These are phyloP conservation scores for Chloranthus sessilifolius DNA, from an alignment of 164 flowering plant genomes.

Conservation along the genomic window DNA sequence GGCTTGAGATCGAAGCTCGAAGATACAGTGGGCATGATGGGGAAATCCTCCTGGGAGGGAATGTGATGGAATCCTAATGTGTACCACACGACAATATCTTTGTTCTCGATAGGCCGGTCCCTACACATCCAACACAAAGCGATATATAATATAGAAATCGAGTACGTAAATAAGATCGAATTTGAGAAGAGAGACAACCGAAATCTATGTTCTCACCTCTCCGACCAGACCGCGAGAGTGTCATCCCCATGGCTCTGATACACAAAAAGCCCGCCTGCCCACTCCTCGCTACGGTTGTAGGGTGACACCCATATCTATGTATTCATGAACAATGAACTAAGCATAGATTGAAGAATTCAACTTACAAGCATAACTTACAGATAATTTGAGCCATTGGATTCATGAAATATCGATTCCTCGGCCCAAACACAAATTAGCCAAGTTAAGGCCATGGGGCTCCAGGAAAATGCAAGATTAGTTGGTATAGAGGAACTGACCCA, in stretches of 20 bases:
- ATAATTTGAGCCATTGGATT: neutral
- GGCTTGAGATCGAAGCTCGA: slow-evolving; percentile 79
- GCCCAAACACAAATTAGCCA: no score
- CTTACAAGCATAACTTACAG: no score
- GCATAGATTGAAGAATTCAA: no score
- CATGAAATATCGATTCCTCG: neutral
- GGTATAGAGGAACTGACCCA: no score
- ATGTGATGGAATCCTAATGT: slow-evolving; percentile 83
- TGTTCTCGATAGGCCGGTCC: slow-evolving; percentile 55
- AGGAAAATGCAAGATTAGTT: no score
- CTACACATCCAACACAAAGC: slow-evolving; percentile 24
- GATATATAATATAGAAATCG: neutral
- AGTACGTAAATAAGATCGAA: no score
- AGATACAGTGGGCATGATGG: slow-evolving; percentile 77
- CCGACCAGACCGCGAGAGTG: slow-evolving; percentile 84
- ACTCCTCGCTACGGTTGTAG: slow-evolving; percentile 66
- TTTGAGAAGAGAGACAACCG: neutral
- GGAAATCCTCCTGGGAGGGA: slow-evolving; percentile 87
- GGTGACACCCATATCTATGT: slow-evolving; percentile 90
- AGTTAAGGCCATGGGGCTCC: no score
- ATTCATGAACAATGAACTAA: no score
- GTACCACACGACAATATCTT: slow-evolving; percentile 87
- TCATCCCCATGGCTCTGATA: slow-evolving; percentile 86
- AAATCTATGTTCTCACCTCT: slow-evolving; percentile 38
- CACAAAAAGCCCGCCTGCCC: slow-evolving; percentile 84